A percentile compares a stretch with the other conserved stretches of the same genome.
Conservation (phyloP, 2,329 filamentous ascomycete species). For the Exophiala calicioides region DNA sequence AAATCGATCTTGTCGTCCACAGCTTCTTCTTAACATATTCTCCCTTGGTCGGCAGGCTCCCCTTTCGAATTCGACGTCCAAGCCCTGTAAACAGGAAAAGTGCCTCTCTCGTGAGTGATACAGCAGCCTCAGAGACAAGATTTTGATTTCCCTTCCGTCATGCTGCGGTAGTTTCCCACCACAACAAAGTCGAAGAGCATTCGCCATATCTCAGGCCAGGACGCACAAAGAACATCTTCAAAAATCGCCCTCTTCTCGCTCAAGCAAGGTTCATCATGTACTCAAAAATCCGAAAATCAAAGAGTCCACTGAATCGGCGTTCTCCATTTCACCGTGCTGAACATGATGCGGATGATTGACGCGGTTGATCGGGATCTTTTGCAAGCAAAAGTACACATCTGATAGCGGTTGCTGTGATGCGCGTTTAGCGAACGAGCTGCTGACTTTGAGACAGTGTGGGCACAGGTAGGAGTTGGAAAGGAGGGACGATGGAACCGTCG, state of each 20-base stretch:
- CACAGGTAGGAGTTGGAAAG: constrained; percentile 41
- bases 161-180: constrained; percentile 18
- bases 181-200: constrained; percentile 36
- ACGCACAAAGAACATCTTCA: constrained; percentile 94
- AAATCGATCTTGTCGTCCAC: constrained; percentile 14
- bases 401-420: constrained; percentile 56
- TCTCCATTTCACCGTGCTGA: constrained; percentile 53
- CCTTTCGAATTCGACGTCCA: constrained; percentile 35
- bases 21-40: constrained; percentile 19
- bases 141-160: constrained; percentile 80
- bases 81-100: constrained; percentile 30
- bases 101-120: constrained; percentile 74
- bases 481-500: constrained; percentile 37
- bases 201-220: constrained; percentile 52
- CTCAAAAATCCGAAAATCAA: constrained; percentile 32
- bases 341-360: constrained; percentile 65
- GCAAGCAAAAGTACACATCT: constrained; percentile 48
- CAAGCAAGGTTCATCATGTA: constrained; percentile 37
- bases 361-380: constrained; percentile 61
- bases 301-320: constrained; percentile 52
- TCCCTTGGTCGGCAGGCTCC: constrained; percentile 20
- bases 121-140: constrained; percentile 87
- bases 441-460: constrained; percentile 33
- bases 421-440: constrained; percentile 49
- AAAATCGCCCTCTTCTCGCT: constrained; percentile 72